Conservation (phyloP, 805 yeast species). For the Tetrapisispora arboricola region DNA sequence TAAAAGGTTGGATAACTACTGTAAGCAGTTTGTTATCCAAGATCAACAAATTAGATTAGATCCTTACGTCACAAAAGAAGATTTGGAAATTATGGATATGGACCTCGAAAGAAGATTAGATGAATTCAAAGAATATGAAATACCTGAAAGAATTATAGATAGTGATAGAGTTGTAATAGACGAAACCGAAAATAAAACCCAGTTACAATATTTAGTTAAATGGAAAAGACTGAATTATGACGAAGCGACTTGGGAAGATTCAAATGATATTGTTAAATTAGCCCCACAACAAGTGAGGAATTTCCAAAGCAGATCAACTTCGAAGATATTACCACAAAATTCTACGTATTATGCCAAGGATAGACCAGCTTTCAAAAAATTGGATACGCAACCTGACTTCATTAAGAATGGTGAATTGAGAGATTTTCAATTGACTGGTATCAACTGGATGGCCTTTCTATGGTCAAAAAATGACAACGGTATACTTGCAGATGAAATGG, state of each 20-base stretch:
- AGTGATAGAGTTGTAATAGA: slow-evolving; percentile 52
- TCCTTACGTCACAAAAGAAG: slow-evolving; percentile 77
- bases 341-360: slow-evolving; percentile 64
- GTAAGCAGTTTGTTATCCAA: slow-evolving; percentile 57
- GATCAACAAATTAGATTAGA: slow-evolving; percentile 72
- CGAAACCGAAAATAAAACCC: slow-evolving; percentile 44
- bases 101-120: slow-evolving; percentile 79
- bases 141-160: slow-evolving; percentile 83
- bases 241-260: slow-evolving; percentile 95
- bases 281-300: slow-evolving; percentile 79
- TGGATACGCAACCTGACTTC: slow-evolving; percentile 76
- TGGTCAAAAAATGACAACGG: slow-evolving; percentile 98
- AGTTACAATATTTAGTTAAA: slow-evolving; percentile 74
- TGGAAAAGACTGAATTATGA: slow-evolving; percentile 93
- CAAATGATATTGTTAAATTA: slow-evolving; percentile 70
- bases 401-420: slow-evolving; percentile 86
- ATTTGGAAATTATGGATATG: slow-evolving; percentile 83
- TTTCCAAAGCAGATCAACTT: slow-evolving; percentile 70
- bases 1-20: slow-evolving; percentile 86
- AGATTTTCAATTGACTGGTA: slow-evolving; percentile 95
- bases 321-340: slow-evolving; percentile 73
- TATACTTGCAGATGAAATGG: slow-evolving; percentile 97
- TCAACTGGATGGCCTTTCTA: slow-evolving; percentile 98
- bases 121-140: slow-evolving; percentile 69
- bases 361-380: slow-evolving; percentile 85